phyloP scores from a whole-genome alignment of 2,329 filamentous ascomycete species.

The Juglanconis oblonga region DNA sequence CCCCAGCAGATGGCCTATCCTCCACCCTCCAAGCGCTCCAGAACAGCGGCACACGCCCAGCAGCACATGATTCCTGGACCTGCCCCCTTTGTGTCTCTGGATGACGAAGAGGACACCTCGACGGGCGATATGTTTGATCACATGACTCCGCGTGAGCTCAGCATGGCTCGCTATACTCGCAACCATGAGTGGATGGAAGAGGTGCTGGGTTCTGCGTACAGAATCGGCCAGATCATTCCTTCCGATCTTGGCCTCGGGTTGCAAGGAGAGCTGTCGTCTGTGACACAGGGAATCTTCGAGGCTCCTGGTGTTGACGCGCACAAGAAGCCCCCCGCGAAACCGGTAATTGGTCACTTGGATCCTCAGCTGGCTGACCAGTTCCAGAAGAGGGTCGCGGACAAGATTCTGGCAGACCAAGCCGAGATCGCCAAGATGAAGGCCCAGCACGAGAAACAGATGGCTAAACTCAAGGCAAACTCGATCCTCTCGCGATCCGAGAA shows the following conservation, averaged over 20 bases:
- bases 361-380: constrained; percentile 80
- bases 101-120: constrained; percentile 87
- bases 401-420: constrained; percentile 68
- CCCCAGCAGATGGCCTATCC: constrained; percentile 64
- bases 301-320: constrained; percentile 50
- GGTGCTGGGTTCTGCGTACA: constrained; percentile 85
- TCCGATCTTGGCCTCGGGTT: constrained; percentile 83
- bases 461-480: constrained; percentile 69
- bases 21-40: constrained; percentile 53
- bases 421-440: constrained; percentile 85
- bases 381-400: constrained; percentile 70
- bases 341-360: constrained; percentile 66
- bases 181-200: constrained; percentile 99
- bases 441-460: constrained; percentile 72
- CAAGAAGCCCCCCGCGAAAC: constrained; percentile 49
- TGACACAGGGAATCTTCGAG: constrained; percentile 86
- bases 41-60: constrained; percentile 41
- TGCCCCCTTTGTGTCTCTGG: constrained; percentile 42
- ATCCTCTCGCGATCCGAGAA: constrained; percentile 72
- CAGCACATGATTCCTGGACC: constrained; percentile 30
- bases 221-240: constrained; percentile 79
- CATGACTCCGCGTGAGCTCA: constrained; percentile 85
- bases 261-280: constrained; percentile 73
- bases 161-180: constrained; percentile 80
- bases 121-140: constrained; percentile 88